Conservation (phyloP, 2,329 filamentous ascomycete genomes). For the Monosporascus ibericus region DNA sequence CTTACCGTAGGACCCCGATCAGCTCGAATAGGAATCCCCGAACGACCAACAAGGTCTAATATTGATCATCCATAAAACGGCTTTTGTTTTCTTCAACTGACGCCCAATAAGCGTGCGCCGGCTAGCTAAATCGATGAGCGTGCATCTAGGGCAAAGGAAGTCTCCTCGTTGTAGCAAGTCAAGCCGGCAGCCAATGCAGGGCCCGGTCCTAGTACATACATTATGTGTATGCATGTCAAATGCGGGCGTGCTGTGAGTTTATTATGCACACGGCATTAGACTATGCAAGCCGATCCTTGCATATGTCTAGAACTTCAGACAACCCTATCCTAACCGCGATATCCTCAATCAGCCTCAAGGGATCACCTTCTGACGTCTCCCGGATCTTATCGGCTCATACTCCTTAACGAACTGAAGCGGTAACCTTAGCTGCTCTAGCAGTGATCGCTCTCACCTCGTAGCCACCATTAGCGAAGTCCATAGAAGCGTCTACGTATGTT, state of each 20-base stretch:
- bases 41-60: too few relatives aligned
- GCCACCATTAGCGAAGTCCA: too few relatives aligned
- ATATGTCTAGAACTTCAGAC: not conserved
- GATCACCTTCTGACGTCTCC: too few relatives aligned
- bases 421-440: too few relatives aligned
- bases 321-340: not conserved
- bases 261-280: slow-evolving; percentile 2
- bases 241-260: slow-evolving; percentile 21
- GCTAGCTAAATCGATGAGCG: not conserved
- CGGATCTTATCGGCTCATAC: too few relatives aligned
- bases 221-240: slow-evolving; percentile 15
- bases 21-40: not conserved
- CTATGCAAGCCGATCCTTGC: not conserved
- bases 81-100: not conserved
- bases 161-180: slow-evolving; percentile 6
- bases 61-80: not conserved
- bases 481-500: too few relatives aligned
- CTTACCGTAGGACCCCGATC: not conserved
- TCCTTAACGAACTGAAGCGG: too few relatives aligned
- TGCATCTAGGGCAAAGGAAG: not conserved
- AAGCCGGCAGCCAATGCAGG: slow-evolving; percentile 32
- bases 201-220: slow-evolving; percentile 16
- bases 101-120: not conserved
- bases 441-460: too few relatives aligned
- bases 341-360: not conserved